Conservation (phyloP, 371 early-diverging fungal genomes). For the Caulochytrium protostelioides region DNA sequence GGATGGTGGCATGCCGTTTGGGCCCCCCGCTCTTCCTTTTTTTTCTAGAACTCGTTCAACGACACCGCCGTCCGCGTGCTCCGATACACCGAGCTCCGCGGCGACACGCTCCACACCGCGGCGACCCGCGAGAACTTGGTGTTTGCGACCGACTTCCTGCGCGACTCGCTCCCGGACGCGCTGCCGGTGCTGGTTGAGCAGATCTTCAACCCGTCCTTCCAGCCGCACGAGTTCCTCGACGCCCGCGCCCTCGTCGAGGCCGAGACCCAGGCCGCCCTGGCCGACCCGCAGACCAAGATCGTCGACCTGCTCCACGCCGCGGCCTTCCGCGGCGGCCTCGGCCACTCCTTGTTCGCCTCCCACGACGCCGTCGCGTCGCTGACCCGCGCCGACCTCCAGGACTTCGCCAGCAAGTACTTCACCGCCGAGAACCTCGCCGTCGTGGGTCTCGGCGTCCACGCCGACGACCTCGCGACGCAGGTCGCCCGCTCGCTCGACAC, state of each 20-base stretch:
- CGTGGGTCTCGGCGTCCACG: constrained; percentile 64
- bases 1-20: too few species aligned
- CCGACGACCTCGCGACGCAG: constrained; percentile 36
- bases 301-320: constrained; percentile 64
- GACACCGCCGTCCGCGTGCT: constrained; percentile 70
- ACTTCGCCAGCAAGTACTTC: constrained; percentile 48
- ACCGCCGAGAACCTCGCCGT: constrained; percentile 50
- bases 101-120: constrained; percentile 58
- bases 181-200: constrained; percentile 60
- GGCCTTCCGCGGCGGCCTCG: constrained; percentile 86
- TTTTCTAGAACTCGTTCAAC: constrained; percentile 29
- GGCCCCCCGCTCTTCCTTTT: too few species aligned
- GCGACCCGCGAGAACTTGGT: constrained; percentile 63
- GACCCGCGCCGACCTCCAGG: constrained; percentile 20
- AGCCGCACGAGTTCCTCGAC: constrained; percentile 66
- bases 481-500: constrained; percentile 32
- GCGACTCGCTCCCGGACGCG: constrained; percentile 77
- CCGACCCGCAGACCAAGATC: constrained; percentile 40
- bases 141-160: constrained; percentile 69
- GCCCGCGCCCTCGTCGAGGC: constrained; percentile 39
- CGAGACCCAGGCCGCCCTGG: constrained; percentile 42
- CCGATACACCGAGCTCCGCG: constrained; percentile 83
- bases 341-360: constrained; percentile 73
- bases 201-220: constrained; percentile 54
- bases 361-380: constrained; percentile 32